Conservation (phyloP, 2,329 filamentous ascomycete species). For the Pseudopyricularia javanii region DNA sequence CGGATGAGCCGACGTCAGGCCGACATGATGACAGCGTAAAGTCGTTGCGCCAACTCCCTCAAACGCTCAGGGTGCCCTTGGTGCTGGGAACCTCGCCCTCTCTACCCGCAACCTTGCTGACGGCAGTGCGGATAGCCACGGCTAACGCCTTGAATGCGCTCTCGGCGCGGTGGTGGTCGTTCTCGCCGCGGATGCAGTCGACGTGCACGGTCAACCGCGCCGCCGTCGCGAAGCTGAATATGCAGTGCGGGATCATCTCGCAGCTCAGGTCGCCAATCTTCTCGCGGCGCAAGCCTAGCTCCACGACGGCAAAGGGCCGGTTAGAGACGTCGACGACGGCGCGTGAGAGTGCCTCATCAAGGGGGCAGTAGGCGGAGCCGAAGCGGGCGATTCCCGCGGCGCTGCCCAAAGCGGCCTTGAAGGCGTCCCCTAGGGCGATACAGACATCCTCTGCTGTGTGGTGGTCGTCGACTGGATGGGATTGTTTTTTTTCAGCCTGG, state of each 20-base stretch:
- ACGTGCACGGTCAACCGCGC: constrained; percentile 91
- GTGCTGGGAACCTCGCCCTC: constrained; percentile 93
- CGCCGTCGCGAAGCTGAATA: constrained; percentile 87
- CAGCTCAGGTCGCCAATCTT: constrained; percentile 86
- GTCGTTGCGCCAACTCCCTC: constrained; percentile 4
- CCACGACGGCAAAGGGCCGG: constrained; percentile 72
- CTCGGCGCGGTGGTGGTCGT: constrained; percentile 94
- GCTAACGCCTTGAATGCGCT: constrained; percentile 95
- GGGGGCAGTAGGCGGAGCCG: constrained; percentile 80
- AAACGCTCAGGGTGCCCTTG: constrained; percentile 73
- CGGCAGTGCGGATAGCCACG: constrained; percentile 70
- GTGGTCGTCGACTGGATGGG: constrained; percentile 70
- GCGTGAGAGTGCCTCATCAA: constrained; percentile 88
- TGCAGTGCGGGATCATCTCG: constrained; percentile 95
- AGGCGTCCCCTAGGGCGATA: constrained; percentile 78
- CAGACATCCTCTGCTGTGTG: constrained; percentile 95
- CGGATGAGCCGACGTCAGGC: too few relatives aligned
- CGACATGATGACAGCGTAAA: too few relatives aligned
- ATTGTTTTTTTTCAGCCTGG: background rate
- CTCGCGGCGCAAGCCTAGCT: constrained; percentile 77
- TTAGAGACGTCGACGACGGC: constrained; percentile 93
- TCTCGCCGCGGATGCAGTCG: constrained; percentile 78
- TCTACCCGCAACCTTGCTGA: constrained; percentile 59
- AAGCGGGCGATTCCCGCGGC: constrained; percentile 79
- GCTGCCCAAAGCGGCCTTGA: constrained; percentile 66